Base-by-base conservation (phyloP, 768 basidiomycete species). In the Pleurotus eryngii region DNA sequence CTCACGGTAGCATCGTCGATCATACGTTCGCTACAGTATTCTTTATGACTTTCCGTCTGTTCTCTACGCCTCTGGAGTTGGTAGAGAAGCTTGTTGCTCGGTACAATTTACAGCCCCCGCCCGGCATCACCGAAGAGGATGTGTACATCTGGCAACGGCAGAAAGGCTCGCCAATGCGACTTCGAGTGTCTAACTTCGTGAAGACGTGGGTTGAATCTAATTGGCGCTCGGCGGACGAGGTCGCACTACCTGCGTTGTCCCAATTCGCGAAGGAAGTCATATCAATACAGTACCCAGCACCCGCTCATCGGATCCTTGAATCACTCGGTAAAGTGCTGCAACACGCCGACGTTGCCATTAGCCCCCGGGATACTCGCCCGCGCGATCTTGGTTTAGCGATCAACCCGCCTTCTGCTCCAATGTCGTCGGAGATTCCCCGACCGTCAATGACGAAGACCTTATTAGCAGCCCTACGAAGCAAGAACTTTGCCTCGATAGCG, bases 1-100 rank as follows among this genome's bases (percentile, higher is more conserved):
- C 95, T 4, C 92, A 97, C 67, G 93, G 94, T 66, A 87, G 86
- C 57, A 82, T 95, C 45, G 92, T 94, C 55, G 95, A 98, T 65
- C 78, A 90, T 15, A 84, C 86, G 0, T 95, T 98, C 69, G 82
- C 88, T 12, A 83, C 87, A 4, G 89, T 95, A 27, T 98, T 99
- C 76, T 95, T 95, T 79, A 78, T 95, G 64, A 98, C 95, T 0
- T 99, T 98, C 79, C 85, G 96, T 27, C 74, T 98, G 56, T 98
- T 97, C 73, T 84, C 90, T 2, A 82, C 88, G 0, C 90, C 97
- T 1, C 53, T 72, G 5, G 86, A 90, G 49, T 81, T 99, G 24
- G 81, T 92, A 7, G 83, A 87, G 18, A 81, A 87, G 0, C 74
- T 98, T 60, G 87, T 95, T 59, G 71, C 78, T 39, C 89, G 97